A percentile compares a stretch with the other conserved stretches of the same genome.
Evolutionary conservation across 2,329 filamentous ascomycete genomes (phyloP).

Genomic region (Diaporthe destruens): DNA sequence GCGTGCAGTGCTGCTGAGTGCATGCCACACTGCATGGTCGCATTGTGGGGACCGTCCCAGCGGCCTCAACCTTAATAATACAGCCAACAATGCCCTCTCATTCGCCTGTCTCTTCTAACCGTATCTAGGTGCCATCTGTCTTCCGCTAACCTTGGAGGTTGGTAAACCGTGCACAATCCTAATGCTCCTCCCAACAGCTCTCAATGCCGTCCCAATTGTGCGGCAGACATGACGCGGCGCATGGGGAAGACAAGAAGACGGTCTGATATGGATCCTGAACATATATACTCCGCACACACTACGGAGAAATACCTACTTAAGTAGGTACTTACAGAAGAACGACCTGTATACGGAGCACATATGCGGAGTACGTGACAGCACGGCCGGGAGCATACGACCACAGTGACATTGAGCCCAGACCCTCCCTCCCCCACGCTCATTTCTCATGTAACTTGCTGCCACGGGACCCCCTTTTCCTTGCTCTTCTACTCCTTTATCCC

Average conservation of each 20-base stretch:
- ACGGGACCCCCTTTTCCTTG: conserved; percentile 22
- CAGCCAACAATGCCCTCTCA: neutral
- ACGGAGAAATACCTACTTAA: no score
- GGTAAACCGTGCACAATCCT: neutral
- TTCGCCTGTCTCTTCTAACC: neutral
- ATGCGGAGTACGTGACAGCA: neutral
- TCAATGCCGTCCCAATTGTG: neutral
- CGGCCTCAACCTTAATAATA: conserved; percentile 24
- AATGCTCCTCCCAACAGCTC: neutral
- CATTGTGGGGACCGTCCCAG: conserved; percentile 7
- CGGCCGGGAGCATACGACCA: conserved; percentile 1
- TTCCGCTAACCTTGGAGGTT: neutral
- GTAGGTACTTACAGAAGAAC: no score
- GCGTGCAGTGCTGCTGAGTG: no score
- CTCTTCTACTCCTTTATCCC: neutral
- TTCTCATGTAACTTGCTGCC: conserved; percentile 19
- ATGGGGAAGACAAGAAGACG: neutral
- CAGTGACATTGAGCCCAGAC: conserved; percentile 20
- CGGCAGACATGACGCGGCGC: no score
- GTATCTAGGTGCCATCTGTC: neutral
- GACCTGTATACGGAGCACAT: neutral
- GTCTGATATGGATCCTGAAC: neutral
- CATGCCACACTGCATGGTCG: conserved; percentile 24
- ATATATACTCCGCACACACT: no score
- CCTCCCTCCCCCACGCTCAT: conserved; percentile 34